These are phyloP conservation scores for Nicotiana obtusifolia DNA, from an alignment of 257 asterid species.

Conservation along the genomic window DNA sequence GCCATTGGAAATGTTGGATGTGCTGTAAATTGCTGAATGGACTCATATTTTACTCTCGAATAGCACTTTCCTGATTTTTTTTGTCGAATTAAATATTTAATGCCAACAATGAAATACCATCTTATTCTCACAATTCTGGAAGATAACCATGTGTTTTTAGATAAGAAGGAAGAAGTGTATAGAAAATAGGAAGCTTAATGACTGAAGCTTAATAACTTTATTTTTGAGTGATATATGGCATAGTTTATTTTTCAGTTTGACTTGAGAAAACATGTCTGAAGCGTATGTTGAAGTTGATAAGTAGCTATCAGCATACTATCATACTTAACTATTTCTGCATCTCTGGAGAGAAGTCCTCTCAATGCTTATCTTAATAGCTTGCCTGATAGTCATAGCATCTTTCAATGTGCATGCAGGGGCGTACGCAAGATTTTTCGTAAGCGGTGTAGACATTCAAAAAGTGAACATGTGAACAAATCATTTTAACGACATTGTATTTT, in stretches of 20 bases:
- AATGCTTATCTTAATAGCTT: not conserved
- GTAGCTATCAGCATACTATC: not conserved
- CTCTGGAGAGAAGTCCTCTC: not conserved
- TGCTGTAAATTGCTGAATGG: not conserved
- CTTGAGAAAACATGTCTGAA: not conserved
- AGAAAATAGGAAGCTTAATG: not conserved
- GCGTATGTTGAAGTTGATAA: not conserved
- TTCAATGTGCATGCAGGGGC: not conserved
- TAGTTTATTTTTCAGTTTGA: not conserved
- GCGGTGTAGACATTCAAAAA: no score
- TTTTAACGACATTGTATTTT: no score
- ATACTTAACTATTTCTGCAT: not conserved
- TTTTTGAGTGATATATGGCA: not conserved
- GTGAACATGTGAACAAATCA: no score
- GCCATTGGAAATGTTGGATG: not conserved
- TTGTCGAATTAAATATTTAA: no score
- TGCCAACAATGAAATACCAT: not conserved
- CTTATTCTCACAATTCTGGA: not conserved
- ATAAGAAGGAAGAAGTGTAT: not conserved
- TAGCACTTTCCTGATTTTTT: not conserved
- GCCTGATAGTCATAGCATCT: not conserved
- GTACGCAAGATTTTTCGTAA: no score
- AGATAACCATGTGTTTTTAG: not conserved
- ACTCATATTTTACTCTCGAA: not conserved
- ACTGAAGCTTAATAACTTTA: not conserved